Base-by-base conservation (phyloP, 257 asterid species). In the Echites panduratus region DNA sequence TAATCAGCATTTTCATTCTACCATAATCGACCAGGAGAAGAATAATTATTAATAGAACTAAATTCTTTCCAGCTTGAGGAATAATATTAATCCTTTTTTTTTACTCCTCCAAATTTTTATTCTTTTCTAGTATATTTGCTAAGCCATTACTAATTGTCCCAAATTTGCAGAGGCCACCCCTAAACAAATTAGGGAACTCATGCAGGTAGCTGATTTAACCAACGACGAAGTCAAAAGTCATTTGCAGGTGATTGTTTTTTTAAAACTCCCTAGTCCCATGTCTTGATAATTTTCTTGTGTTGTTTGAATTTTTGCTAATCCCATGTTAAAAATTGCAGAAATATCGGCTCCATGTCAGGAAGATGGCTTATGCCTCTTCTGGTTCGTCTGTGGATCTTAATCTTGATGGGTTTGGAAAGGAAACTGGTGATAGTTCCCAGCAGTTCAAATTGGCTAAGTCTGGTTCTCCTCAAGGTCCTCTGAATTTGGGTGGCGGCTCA, bases 381-480 rank as follows among this genome's bases (percentile, higher is more conserved):
- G 50, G 66, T 17, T 72, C 73, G 0, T 44, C 78, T 22, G 27
- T 71, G 11, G 77, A 47, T 17, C n/a, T 59, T 49, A 59, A 26
- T 3, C 56, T 45, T 45, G 48, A 52, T 4, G 77, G 79, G 75
- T 32, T 79, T 20, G 50, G 53, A 29, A 70, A 44, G 75, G 87
- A 78, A 43, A 80, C 68, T 41, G 41, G 38, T 8, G 70, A 62
- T 8, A 81, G 75, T 45, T 70, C 79, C 54, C 74, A 81, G 47
- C 83, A 63, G 77, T 82, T 43, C 29, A 74, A 79, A 57, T 70
- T 61, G 35, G 58, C 72, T 17, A 77, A 78, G 54, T 81, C 87
- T 1, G 70, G 84, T 57, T 90, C 97, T 27, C 93, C 97, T 0
- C 79, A 82, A 26, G 87, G 95, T 49, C 97, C 89, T 50, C 75